These are phyloP conservation scores for Chlorella ohadii DNA, from an alignment of 139 green algal species.

Conservation along the genomic window DNA sequence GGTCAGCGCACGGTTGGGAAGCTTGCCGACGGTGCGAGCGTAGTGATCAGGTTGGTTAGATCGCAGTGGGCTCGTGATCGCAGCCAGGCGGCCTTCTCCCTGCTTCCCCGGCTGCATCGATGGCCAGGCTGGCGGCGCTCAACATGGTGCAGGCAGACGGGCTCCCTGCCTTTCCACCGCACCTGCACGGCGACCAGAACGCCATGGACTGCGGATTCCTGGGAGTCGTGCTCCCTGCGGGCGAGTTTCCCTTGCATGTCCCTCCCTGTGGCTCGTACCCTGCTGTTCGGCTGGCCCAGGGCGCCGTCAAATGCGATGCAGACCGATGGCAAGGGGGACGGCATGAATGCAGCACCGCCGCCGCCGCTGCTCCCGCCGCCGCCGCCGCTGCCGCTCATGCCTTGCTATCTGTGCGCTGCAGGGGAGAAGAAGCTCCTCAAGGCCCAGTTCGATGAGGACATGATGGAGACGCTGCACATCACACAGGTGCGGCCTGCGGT, in stretches of 20 bases:
- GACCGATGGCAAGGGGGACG: background rate
- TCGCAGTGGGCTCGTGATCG: too few species aligned
- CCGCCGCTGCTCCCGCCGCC: background rate
- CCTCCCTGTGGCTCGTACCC: background rate
- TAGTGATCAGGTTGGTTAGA: too few species aligned
- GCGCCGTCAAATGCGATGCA: background rate
- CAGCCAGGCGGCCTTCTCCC: too few species aligned
- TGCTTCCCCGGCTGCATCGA: too few species aligned
- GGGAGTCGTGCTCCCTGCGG: background rate
- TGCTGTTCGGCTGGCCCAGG: too few species aligned
- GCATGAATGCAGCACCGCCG: background rate
- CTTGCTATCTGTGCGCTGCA: background rate
- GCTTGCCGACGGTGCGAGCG: too few species aligned
- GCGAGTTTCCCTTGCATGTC: background rate
- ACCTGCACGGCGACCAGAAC: too few species aligned
- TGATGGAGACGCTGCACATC: conserved; percentile 36
- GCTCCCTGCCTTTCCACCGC: too few species aligned
- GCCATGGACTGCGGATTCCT: background rate
- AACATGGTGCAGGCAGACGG: too few species aligned
- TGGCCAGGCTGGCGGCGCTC: too few species aligned
- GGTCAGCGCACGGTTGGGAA: too few species aligned
- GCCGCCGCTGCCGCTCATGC: too few species aligned
- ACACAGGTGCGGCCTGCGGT: conserved; percentile 29
- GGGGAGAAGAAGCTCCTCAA: conserved; percentile 2
- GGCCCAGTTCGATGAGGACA: conserved; percentile 36